Percentiles rank a stretch among this genome's conserved stretches.
Evolutionary conservation across 2,329 filamentous ascomycete species (phyloP).

Genomic region (Aspergillus jensenii): DNA sequence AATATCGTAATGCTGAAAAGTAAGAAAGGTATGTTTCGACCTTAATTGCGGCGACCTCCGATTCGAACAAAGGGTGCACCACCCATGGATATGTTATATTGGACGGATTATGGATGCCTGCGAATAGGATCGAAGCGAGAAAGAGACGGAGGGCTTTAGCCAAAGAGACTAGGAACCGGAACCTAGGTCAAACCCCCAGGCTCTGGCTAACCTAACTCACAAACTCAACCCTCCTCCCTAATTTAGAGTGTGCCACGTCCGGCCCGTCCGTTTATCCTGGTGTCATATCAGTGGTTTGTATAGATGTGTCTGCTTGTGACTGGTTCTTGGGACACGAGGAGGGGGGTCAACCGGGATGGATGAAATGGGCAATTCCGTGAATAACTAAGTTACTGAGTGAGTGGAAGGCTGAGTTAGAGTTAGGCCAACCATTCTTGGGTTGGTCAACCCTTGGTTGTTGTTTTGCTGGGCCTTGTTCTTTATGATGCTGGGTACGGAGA

Average conservation of each 20-base stretch:
- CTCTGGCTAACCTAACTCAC: too few species aligned
- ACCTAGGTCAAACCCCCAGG: too few species aligned
- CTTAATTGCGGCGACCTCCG: not conserved
- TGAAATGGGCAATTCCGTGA: not conserved
- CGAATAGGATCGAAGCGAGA: not conserved
- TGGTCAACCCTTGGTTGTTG: not conserved
- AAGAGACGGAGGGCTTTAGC: not conserved
- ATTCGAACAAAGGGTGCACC: not conserved
- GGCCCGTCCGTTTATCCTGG: too few species aligned
- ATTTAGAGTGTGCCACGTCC: too few species aligned
- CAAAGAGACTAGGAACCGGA: too few species aligned
- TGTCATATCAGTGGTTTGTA: not conserved
- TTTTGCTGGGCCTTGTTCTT: not conserved
- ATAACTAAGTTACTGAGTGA: too few species aligned
- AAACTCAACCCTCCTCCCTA: too few species aligned
- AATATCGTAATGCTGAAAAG: too few species aligned
- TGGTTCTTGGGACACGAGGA: too few species aligned
- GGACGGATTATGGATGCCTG: not conserved
- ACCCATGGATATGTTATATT: not conserved
- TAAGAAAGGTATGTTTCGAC: too few species aligned
- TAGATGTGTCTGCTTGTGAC: not conserved
- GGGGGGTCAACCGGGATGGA: not conserved
- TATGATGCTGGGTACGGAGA: not conserved
- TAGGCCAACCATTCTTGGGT: not conserved
- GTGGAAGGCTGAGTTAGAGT: not conserved